Base-by-base conservation (phyloP, 805 yeast genomes). In the Candida vaughaniae region DNA sequence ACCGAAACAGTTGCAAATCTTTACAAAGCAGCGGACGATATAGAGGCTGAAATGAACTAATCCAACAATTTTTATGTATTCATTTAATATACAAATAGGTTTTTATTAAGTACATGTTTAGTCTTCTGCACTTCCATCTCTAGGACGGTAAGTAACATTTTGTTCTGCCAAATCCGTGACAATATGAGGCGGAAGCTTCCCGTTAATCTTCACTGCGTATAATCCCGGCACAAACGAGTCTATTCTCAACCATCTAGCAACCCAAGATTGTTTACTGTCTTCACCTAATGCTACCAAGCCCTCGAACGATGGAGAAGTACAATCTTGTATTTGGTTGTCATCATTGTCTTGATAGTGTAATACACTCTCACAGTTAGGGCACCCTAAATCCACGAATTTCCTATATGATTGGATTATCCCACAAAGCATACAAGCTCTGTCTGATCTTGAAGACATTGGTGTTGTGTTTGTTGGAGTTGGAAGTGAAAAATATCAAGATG, bases 381-480 rank as follows among this genome's bases (percentile, higher is more conserved):
- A 91, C 5, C 98, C 98, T 14, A 78, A 78, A 40, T 80, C 81
- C 33, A 85, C 78, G 58, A 93, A 93, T 52, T 73, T 48, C 29
- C 70, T 75, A 49, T 84, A 76, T 4, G 95, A 79, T 54, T 87
- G 95, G 38, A 91, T 86, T 37, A 91, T 75, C 3, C 97, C 98
- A 64, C 99, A 91, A 41, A 93, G 76, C 96, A 91, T 86, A 55
- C 99, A 91, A 6, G 98, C 98, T 71, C 99, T 79, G 46, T 89
- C 95, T 7, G 83, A 73, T 64, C 81, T 76, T 23, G 76, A 65
- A 10, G 82, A 68, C 74, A 69, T 69, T 15, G 16, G 22, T 11
- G n/a, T 16, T 14, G 18, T 14, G 31, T 28, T 28, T 11, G 22
- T 29, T 22, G 28, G 15, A 22, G 11, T n/a, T 26, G 27, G 20